Evolutionary conservation across 2,329 filamentous ascomycete genomes (phyloP), one percentile per base, ranked within the genome.

Genomic region (Xylariaceae sp.): DNA sequence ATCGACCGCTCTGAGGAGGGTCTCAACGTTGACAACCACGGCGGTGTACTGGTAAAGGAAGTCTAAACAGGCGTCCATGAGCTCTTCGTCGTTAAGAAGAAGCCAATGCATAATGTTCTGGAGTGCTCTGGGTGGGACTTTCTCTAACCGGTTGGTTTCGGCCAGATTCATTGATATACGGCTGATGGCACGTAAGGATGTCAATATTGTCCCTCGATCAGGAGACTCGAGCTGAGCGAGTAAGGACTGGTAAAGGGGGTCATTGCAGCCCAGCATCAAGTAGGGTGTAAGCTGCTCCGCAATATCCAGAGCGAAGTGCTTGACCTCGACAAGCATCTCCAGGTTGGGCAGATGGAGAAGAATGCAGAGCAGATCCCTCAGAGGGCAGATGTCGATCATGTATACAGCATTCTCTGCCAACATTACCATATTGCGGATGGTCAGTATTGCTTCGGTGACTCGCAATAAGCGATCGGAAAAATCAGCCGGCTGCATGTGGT

Each of bases 31-130:
- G 26, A 83, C 72, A 3, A 82, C 76, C 7, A 88, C 80, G 1
- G 88, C 85, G 0, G 90, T 95, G 60, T 89, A 98, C 55, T 95
- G 87, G 54, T 96, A 96, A 21, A 96, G 72, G 53, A 98, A 94
- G 58, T 98, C 92, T 19, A 98, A 70, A 42, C 84, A 88, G 13
- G 87, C 84, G 51, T 87, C 84, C 46, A 90, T 74, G 11, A 98
- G 68, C 53, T 95, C 90, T 54, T 94, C 88, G 48, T 98, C 92
- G 44, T 92, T 83, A 6, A 92, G 70, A 18, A 92, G 62, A 5
- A 89, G 69, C 76, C 83, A 88, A 45, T 81, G 73, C 38, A 75
- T 74, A 31, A 92, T 74, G 27, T 72, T 75, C 46, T 80, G 73
- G 16, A 96, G 62, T 2, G 78, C 71, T 3, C 65, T 56, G 3